phyloP scores from a whole-genome alignment of 768 basidiomycete species.

The Inosperma sp. region DNA sequence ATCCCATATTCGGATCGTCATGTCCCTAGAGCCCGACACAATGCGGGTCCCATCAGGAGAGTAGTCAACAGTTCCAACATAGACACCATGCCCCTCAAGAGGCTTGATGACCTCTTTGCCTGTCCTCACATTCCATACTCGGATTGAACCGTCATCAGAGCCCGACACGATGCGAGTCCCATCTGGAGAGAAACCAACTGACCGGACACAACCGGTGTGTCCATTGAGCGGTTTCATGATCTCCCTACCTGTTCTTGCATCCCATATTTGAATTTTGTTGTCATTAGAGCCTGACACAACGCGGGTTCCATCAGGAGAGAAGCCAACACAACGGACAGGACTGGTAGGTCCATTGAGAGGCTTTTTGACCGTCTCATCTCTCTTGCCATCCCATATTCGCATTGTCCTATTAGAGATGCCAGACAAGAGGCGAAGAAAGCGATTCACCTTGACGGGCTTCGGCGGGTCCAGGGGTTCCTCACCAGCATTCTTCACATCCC shows the following conservation, averaged over 20 bases:
- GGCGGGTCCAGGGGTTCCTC: background rate
- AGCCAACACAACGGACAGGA: constrained; percentile 12
- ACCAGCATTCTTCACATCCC: constrained; percentile 21
- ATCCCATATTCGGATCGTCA: constrained; percentile 30
- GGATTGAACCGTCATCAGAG: constrained; percentile 16
- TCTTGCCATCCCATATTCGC: constrained; percentile 9
- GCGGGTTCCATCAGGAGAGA: constrained; percentile 20
- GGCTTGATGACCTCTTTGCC: constrained; percentile 17
- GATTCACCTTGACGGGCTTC: background rate
- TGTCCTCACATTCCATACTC: constrained; percentile 21
- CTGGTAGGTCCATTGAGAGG: constrained; percentile 12
- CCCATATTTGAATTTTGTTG: constrained; percentile 27
- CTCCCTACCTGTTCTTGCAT: constrained; percentile 14
- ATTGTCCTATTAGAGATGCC: background rate
- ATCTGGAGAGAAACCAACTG: constrained; percentile 10
- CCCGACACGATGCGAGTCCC: constrained; percentile 18
- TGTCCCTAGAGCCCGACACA: constrained; percentile 26
- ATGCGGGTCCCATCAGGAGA: constrained; percentile 39
- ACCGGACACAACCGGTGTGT: constrained; percentile 11
- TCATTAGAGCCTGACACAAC: no score
- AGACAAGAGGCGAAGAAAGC: constrained; percentile 15
- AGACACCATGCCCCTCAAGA: constrained; percentile 15
- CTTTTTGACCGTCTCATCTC: constrained; percentile 8
- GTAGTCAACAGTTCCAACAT: constrained; percentile 38
- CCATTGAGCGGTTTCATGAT: constrained; percentile 8